These are phyloP conservation scores for Hanseniaspora nectarophila DNA, from an alignment of 805 yeast species.

Conservation along the genomic window DNA sequence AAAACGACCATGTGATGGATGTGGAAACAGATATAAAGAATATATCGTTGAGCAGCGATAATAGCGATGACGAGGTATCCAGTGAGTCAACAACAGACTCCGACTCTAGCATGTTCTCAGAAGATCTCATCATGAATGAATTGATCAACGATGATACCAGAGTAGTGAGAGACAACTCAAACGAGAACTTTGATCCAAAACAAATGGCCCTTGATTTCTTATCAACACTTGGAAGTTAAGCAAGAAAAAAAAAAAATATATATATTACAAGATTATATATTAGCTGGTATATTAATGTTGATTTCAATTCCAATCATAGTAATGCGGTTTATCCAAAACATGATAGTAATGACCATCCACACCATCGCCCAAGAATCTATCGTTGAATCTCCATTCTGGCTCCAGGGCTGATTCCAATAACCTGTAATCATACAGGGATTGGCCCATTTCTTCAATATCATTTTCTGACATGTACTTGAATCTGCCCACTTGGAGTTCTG, in stretches of 20 bases:
- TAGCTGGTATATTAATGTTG: no score
- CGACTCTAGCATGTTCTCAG: not conserved
- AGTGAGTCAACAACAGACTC: not conserved
- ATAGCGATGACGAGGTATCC: not conserved
- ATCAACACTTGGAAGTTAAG: not conserved
- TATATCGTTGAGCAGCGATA: not conserved
- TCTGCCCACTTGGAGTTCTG: constrained; percentile 91
- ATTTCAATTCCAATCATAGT: constrained; percentile 37
- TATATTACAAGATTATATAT: not conserved
- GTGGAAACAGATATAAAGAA: not conserved
- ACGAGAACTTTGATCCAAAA: not conserved
- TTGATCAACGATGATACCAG: not conserved
- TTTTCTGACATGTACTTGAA: constrained; percentile 46
- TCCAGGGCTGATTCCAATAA: constrained; percentile 41
- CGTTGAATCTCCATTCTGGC: constrained; percentile 52
- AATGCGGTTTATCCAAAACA: constrained; percentile 88
- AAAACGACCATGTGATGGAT: not conserved
- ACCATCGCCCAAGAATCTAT: constrained; percentile 73
- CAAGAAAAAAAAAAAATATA: not conserved
- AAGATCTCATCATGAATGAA: not conserved
- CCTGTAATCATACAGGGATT: constrained; percentile 19
- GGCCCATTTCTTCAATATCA: constrained; percentile 24
- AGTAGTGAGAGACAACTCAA: no score
- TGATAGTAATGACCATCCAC: constrained; percentile 88
- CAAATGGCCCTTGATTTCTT: constrained; percentile 1